Base-by-base conservation (phyloP, 106 monocot genomes). In the Allium sativum region DNA sequence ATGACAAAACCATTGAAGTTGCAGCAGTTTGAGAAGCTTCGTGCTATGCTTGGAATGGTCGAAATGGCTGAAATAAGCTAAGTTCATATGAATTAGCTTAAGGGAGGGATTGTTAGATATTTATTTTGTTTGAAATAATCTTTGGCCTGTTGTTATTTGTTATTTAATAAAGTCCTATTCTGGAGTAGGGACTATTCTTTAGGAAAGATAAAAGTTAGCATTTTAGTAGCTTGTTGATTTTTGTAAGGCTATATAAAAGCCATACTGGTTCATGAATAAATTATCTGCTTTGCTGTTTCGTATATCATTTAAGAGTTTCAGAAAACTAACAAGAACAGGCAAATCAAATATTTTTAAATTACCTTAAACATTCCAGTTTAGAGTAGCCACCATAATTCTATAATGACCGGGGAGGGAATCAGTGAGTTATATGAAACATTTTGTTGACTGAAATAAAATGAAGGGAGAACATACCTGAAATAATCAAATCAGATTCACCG, bases 31-130 rank as follows among this genome's bases (percentile, higher is more conserved):
- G 19, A 22, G 58, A 58, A 22, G 58, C 58, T 58, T 58, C 58
- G 22, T 21, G 7, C 10, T 0, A 22, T 58, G 58, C 58, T 58
- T 21, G 58, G 58, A 58, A 21, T 58, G 22, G 6, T 15, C 10
- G 55, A 55, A 0, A 18, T 55, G 4, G 2, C 20, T 58, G 22
- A 58, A 22, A 8, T 58, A 58, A 58, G 22, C 58, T 58, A 40
- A 58, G 19, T 58, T 12, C 8, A 55, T 3, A 3, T 1, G 54
- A 15, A 55, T 55, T 55, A 55, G 54, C 54, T 55, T 55, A 55
- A 55, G 58, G 58, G 58, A 58, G 58, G 58, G 58, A 58, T 16
- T 58, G 58, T 22, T 58, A 14, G 58, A 0, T 58, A 21, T 21
- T 58, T 48, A 1, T 15, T 48, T 48, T 2, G 1, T 2, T 12